Evolutionary conservation across 306 rosid genomes (phyloP).

Genomic region (Elaeagnus macrophylla): DNA sequence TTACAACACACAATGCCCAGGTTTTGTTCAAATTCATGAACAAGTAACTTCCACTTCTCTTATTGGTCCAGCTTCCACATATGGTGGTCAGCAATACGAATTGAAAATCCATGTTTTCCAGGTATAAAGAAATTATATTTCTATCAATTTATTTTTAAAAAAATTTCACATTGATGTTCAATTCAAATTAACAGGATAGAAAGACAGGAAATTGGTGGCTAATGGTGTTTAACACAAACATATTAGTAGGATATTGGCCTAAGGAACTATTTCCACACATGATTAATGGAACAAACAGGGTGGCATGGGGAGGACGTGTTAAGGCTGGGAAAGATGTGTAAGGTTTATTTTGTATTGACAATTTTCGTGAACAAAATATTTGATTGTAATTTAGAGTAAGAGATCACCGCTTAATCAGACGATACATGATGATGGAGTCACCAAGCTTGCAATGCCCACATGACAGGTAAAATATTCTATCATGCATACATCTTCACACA

Average conservation of each 20-base stretch:
- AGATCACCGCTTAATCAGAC: no score
- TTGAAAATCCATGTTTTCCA: constrained; percentile 2
- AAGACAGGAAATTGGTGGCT: constrained; percentile 8
- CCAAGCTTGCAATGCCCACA: no score
- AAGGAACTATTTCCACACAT: neutral
- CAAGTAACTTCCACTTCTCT: neutral
- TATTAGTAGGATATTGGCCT: constrained; percentile 5
- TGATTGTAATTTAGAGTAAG: no score
- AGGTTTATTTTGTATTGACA: no score
- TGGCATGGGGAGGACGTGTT: no score
- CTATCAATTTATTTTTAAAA: no score
- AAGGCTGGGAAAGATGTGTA: no score
- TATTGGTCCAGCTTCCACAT: constrained; percentile 1
- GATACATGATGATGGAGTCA: no score
- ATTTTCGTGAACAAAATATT: no score
- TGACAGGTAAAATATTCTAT: no score
- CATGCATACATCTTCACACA: no score
- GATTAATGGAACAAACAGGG: neutral
- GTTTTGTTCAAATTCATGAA: constrained; percentile 6
- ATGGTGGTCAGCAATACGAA: neutral
- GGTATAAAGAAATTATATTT: neutral
- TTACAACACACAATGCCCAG: constrained; percentile 1
- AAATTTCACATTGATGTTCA: no score
- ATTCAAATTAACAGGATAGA: neutral
- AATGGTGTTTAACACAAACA: neutral